Evolutionary conservation across 164 flowering plant species (phyloP).

Genomic region (Stephania japonica): DNA sequence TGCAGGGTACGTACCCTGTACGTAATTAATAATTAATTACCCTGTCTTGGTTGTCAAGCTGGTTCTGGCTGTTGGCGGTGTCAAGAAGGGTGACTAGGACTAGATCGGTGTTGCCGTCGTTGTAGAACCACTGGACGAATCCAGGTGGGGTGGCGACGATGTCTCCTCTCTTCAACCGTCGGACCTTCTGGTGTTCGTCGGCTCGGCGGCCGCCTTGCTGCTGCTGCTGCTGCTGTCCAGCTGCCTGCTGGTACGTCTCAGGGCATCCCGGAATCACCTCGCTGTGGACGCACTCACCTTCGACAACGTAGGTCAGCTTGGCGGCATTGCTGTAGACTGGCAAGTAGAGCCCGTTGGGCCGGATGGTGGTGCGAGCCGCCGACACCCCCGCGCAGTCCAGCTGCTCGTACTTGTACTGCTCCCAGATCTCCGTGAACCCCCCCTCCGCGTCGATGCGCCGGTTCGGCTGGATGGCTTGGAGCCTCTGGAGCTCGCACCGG

Average conservation of each 20-base stretch:
- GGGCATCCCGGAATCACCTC: constrained; percentile 53
- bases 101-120: constrained; percentile 30
- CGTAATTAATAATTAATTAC: constrained; percentile 18
- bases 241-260: constrained; percentile 50
- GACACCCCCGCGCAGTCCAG: constrained; percentile 44
- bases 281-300: constrained; percentile 44
- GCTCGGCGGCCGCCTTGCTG: constrained; percentile 16
- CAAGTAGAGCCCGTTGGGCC: constrained; percentile 27
- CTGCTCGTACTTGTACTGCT: constrained; percentile 22
- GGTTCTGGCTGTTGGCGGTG: constrained; percentile 30
- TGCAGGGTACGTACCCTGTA: too few relatives aligned
- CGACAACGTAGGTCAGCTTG: constrained; percentile 25
- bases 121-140: constrained; percentile 38
- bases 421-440: constrained; percentile 42
- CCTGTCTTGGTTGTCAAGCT: constrained; percentile 35
- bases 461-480: constrained; percentile 29
- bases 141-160: constrained; percentile 32
- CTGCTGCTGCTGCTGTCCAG: too few relatives aligned
- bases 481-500: constrained; percentile 10
- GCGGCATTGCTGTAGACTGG: constrained; percentile 40
- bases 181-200: constrained; percentile 42
- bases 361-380: constrained; percentile 20
- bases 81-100: constrained; percentile 23
- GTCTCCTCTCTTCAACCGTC: constrained; percentile 31
- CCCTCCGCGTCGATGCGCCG: constrained; percentile 32